Percentiles rank a stretch among this genome's conserved stretches.
phyloP scores from a whole-genome alignment of 2,329 filamentous ascomycete species.

The Talaromyces amestolkiae region DNA sequence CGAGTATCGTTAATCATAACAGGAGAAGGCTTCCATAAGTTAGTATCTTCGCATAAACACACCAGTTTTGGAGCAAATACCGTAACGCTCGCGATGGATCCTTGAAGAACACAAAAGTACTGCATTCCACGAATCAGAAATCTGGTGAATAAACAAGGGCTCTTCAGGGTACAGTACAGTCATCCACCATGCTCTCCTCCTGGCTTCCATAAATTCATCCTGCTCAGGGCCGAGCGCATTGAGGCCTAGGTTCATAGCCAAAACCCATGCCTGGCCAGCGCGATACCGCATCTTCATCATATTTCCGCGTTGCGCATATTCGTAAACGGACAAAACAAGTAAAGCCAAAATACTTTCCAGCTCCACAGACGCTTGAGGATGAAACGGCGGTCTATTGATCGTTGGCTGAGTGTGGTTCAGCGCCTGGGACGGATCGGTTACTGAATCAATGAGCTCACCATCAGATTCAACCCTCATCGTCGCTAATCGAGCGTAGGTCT shows the following conservation, averaged over 20 bases:
- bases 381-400: constrained; percentile 37
- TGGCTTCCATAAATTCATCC: constrained; percentile 41
- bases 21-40: constrained; percentile 37
- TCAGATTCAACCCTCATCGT: constrained; percentile 42
- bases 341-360: constrained; percentile 43
- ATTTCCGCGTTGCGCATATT: constrained; percentile 47
- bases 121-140: constrained; percentile 22
- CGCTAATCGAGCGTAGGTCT: constrained; percentile 41
- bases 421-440: constrained; percentile 41
- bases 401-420: constrained; percentile 32
- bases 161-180: constrained; percentile 32
- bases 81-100: constrained; percentile 46
- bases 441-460: constrained; percentile 42
- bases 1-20: constrained; percentile 45
- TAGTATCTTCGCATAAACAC: constrained; percentile 16
- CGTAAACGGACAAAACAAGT: constrained; percentile 45
- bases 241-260: constrained; percentile 45
- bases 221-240: constrained; percentile 36
- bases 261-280: constrained; percentile 43
- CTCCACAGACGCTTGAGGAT: constrained; percentile 41
- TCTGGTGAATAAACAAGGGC: background rate
- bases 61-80: constrained; percentile 25
- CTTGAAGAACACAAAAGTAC: constrained; percentile 47
- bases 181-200: constrained; percentile 49
- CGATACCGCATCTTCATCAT: constrained; percentile 48